Conservation (phyloP, 2,329 filamentous ascomycete genomes). For the Tolypocladium cylindrosporum region DNA sequence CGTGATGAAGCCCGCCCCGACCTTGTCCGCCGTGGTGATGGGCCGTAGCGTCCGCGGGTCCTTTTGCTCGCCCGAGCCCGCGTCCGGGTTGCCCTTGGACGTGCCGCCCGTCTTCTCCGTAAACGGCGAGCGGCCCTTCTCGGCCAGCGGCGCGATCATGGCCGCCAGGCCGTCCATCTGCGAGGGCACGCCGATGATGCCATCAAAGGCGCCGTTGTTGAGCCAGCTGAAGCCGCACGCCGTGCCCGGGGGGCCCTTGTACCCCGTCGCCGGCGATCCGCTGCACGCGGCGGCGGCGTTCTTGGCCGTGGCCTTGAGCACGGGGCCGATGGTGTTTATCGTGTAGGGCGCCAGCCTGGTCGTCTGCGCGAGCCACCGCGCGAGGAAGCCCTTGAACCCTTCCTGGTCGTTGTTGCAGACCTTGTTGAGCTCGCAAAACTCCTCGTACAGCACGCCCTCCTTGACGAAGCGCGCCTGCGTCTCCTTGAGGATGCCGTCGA, state of each 20-base stretch:
- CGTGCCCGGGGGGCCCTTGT: constrained; percentile 43
- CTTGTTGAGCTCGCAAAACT: constrained; percentile 50
- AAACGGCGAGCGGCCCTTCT: constrained; percentile 30
- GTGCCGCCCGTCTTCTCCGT: constrained; percentile 50
- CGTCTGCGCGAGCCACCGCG: constrained; percentile 53
- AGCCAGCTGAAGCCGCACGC: constrained; percentile 63
- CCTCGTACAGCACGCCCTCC: constrained; percentile 49
- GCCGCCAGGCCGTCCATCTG: constrained; percentile 60
- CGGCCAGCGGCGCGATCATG: constrained; percentile 49
- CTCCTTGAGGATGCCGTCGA: constrained; percentile 46
- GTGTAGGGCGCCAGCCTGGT: constrained; percentile 45
- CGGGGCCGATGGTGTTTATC: constrained; percentile 34
- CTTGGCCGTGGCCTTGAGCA: constrained; percentile 39
- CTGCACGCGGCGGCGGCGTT: constrained; percentile 43
- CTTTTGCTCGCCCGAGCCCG: constrained; percentile 15
- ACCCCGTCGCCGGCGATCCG: constrained; percentile 32
- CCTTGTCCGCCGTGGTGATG: constrained; percentile 41
- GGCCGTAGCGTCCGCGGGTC: constrained; percentile 14
- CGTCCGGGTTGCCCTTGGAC: constrained; percentile 35
- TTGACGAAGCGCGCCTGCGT: constrained; percentile 44
- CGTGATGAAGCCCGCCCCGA: constrained; percentile 47
- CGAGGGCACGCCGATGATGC: constrained; percentile 52
- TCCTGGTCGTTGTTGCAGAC: constrained; percentile 63
- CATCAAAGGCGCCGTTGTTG: constrained; percentile 42
- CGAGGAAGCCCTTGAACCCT: constrained; percentile 67